A percentile compares a stretch with the other conserved stretches of the same genome.
Conservation (phyloP, 345 rosid genomes). For the Brassica nigra region DNA sequence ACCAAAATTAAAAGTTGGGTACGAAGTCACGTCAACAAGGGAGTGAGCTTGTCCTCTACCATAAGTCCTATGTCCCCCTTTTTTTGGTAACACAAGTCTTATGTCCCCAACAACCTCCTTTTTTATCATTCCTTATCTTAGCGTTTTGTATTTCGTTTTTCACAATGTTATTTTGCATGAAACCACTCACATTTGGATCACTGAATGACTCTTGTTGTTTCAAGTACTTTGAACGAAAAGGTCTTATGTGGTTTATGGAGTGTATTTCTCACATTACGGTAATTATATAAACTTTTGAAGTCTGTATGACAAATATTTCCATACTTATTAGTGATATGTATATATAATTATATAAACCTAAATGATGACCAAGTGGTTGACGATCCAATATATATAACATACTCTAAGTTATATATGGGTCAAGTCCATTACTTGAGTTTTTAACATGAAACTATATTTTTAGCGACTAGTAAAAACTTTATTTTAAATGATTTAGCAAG, state of each 20-base stretch:
- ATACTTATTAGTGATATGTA: background rate
- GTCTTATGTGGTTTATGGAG: constrained; percentile 20
- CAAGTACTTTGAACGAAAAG: constrained; percentile 21
- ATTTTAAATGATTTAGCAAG: too few relatives aligned
- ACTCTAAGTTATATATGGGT: too few relatives aligned
- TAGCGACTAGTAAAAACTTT: too few relatives aligned
- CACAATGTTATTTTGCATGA: constrained; percentile 19
- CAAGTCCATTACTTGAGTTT: background rate
- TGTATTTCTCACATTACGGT: background rate
- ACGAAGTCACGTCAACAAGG: constrained; percentile 37
- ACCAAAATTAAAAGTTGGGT: constrained; percentile 29
- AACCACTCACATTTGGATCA: constrained; percentile 12
- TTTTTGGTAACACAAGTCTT: constrained; percentile 19
- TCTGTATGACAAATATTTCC: background rate
- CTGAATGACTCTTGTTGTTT: constrained; percentile 4
- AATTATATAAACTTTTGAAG: background rate
- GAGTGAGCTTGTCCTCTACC: constrained; percentile 40
- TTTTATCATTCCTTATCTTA: constrained; percentile 20
- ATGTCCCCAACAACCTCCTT: constrained; percentile 3
- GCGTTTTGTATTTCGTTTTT: constrained; percentile 30
- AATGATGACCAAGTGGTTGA: background rate
- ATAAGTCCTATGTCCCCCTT: constrained; percentile 22
- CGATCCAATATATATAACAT: background rate
- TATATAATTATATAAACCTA: background rate
- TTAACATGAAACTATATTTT: too few relatives aligned